Evolutionary conservation across 306 rosid species (phyloP).

Genomic region (Quercus cerris): DNA sequence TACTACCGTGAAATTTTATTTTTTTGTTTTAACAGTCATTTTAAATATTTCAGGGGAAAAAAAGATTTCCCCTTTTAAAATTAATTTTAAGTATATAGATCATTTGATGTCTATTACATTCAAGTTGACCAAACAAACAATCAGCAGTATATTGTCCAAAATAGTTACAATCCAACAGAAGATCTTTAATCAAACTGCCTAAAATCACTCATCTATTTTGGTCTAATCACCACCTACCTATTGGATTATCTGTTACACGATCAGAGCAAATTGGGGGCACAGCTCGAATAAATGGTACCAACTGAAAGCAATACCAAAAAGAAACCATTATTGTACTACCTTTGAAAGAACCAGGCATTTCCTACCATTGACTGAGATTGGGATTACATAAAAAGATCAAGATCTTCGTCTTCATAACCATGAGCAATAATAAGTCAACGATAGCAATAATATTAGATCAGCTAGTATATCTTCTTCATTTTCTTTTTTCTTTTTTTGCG

Average conservation of each 20-base stretch:
- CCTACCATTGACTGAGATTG: not conserved
- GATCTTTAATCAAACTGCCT: not conserved
- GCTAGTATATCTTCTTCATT: no score
- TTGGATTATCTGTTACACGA: not conserved
- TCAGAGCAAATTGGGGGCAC: not conserved
- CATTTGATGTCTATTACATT: no score
- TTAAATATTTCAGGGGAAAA: no score
- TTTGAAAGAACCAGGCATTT: not conserved
- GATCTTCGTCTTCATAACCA: not conserved
- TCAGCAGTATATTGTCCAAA: no score
- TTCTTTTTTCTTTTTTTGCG: not conserved
- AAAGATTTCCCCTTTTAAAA: no score
- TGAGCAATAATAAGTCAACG: not conserved
- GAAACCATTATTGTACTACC: not conserved
- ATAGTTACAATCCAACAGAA: not conserved
- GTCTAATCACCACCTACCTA: not conserved
- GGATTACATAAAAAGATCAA: not conserved
- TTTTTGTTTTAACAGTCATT: no score
- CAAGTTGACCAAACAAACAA: no score
- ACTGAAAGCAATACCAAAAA: not conserved
- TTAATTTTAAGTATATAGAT: no score
- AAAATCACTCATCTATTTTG: not conserved
- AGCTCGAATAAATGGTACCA: not conserved
- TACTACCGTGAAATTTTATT: no score
- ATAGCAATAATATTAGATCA: not conserved